Base-by-base conservation (phyloP, 345 rosid genomes). In the Lumnitzera littorea region DNA sequence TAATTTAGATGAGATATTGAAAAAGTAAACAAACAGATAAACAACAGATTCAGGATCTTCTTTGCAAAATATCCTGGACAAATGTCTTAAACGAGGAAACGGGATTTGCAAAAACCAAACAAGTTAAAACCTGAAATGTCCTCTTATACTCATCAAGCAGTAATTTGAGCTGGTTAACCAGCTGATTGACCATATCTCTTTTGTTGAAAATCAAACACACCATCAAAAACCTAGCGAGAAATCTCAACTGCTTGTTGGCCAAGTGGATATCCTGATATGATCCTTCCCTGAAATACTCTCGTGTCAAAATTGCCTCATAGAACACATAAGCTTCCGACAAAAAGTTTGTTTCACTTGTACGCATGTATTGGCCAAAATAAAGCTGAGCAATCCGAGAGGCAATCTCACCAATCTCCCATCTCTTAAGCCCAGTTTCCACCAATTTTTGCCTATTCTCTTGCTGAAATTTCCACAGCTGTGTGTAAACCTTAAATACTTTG, bases 401-500 rank as follows among this genome's bases (percentile, higher is more conserved):
- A 12, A 89, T 92, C 79, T 92, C 96, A 1, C 98, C 98, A 56
- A 92, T 92, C 82, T 92, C 98, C 89, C 96, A 87, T 72, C 96
- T 81, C 82, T 87, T 89, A 51, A 92, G 91, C 61, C 98, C 98
- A 2, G 94, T 74, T 60, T 92, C 98, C 24, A 89, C 91, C 60
- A 92, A 79, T 72, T 89, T 87, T 77, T 84, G 94, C 57, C 98
- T 68, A 65, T 92, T 92, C 27, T 89, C 98, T 74, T 92, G 98
- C 64, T 89, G 98, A 72, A 85, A 89, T 80, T 92, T 92, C 98
- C 96, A 92, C 65, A 92, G 23, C 29, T 89, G 94, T 2, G 96
- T 92, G 76, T 92, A 92, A n/a, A 92, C 94, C 71, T 92, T 92
- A 77, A 92, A 89, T 16, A 89, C 98, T 87, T 92, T 89, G 76